Percentiles rank a stretch among this genome's conserved stretches.
Conservation (phyloP, 2,329 filamentous ascomycete species). For the Alternaria rosae region DNA sequence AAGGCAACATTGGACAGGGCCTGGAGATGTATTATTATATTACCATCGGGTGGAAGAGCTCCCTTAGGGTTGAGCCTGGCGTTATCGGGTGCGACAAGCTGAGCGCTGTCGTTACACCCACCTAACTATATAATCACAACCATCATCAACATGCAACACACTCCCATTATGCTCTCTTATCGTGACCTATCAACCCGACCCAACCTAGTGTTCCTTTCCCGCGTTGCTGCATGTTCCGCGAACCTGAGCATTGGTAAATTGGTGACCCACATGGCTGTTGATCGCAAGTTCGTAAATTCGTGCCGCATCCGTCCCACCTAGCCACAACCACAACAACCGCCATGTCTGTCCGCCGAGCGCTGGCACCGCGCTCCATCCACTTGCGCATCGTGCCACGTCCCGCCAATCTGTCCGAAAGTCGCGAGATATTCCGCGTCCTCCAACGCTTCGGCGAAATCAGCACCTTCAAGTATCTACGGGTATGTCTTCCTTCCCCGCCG, state of each 20-base stretch:
- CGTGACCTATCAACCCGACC: conserved; percentile 11
- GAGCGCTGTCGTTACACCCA: conserved; percentile 16
- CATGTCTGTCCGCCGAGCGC: conserved; percentile 42
- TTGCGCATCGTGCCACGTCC: conserved; percentile 57
- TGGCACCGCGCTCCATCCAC: conserved; percentile 55
- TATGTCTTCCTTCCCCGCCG: conserved; percentile 14
- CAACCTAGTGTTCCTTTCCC: conserved; percentile 19
- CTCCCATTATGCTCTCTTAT: neutral
- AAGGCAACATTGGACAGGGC: neutral
- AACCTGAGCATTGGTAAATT: conserved; percentile 29
- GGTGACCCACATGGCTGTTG: conserved; percentile 29
- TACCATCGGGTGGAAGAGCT: conserved; percentile 21
- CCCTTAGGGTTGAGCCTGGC: conserved; percentile 47
- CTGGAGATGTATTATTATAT: conserved; percentile 6
- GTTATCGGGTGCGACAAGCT: conserved; percentile 23
- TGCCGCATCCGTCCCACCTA: conserved; percentile 9
- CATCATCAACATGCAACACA: conserved; percentile 11
- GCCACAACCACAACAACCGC: conserved; percentile 5
- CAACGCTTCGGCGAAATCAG: conserved; percentile 59
- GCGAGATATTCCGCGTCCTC: conserved; percentile 57
- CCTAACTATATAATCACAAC: conserved; percentile 25
- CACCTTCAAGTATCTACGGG: conserved; percentile 56
- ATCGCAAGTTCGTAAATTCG: neutral
- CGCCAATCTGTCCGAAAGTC: conserved; percentile 57
- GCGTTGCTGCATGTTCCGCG: conserved; percentile 25